A percentile compares a stretch with the other conserved stretches of the same genome.
These are phyloP conservation scores for Monilinia vaccinii-corymbosi DNA, from an alignment of 2,329 filamentous ascomycete species.

Conservation along the genomic window DNA sequence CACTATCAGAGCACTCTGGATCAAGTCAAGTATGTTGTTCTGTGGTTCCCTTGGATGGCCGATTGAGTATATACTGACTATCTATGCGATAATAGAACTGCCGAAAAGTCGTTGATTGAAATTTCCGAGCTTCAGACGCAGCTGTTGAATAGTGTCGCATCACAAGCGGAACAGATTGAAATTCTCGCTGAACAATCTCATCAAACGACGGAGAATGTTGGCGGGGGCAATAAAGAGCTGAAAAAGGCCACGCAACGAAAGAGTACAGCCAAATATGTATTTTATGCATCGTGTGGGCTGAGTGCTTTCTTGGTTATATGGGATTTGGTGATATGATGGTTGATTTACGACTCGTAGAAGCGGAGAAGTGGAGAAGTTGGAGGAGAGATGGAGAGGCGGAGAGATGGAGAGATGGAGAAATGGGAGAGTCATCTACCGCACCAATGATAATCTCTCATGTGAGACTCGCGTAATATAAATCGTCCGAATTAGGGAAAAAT, in stretches of 20 bases:
- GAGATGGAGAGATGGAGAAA: no score
- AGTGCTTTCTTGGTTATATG: conserved; percentile 68
- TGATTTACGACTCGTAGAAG: no score
- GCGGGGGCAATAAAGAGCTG: conserved; percentile 81
- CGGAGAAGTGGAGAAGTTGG: neutral
- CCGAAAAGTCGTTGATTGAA: conserved; percentile 83
- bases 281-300: conserved; percentile 68
- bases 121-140: conserved; percentile 88
- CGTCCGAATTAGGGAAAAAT: no score
- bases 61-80: conserved; percentile 11
- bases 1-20: conserved; percentile 91
- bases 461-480: no score
- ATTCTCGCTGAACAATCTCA: conserved; percentile 79
- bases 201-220: conserved; percentile 76
- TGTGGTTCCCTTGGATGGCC: neutral
- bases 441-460: no score
- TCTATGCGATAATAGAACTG: conserved; percentile 57
- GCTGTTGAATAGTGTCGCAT: conserved; percentile 74
- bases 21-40: conserved; percentile 76
- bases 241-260: conserved; percentile 68
- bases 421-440: no score
- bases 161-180: conserved; percentile 82
- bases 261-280: conserved; percentile 68
- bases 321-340: conserved; percentile 62
- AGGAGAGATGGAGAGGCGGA: no score